Conservation (phyloP, 176 grass and related monocot species). For the Pontederia paniculata region DNA sequence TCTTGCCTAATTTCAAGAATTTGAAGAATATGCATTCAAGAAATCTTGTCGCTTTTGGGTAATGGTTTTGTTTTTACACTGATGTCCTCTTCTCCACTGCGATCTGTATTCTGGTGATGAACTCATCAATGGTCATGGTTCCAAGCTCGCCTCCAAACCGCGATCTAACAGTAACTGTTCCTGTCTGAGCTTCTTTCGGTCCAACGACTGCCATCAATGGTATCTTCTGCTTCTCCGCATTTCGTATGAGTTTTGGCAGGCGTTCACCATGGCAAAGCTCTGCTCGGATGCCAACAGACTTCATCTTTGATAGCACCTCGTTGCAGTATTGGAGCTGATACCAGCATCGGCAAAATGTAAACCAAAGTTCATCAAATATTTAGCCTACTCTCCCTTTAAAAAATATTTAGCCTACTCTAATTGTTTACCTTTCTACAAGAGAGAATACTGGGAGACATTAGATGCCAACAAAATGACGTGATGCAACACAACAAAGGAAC, state of each 20-base stretch:
- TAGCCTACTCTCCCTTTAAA: too few relatives aligned
- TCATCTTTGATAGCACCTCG: slow-evolving; percentile 49
- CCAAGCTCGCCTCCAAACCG: slow-evolving; percentile 68
- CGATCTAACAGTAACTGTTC: slow-evolving; percentile 67
- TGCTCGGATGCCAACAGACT: slow-evolving; percentile 54
- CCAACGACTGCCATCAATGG: slow-evolving; percentile 87
- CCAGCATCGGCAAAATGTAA: not conserved
- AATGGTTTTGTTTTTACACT: slow-evolving; percentile 18
- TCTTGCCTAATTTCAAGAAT: too few relatives aligned
- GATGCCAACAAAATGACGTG: not conserved
- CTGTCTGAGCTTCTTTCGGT: slow-evolving; percentile 66
- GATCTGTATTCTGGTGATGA: slow-evolving; percentile 32
- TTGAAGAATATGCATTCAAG: too few relatives aligned
- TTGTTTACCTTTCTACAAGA: too few relatives aligned
- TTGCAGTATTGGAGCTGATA: slow-evolving; percentile 73
- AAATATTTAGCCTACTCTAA: too few relatives aligned
- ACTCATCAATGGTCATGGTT: slow-evolving; percentile 53
- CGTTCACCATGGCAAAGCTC: slow-evolving; percentile 76
- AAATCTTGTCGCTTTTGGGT: too few relatives aligned
- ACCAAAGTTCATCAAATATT: too few relatives aligned
- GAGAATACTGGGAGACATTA: too few relatives aligned
- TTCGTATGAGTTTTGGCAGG: slow-evolving; percentile 83
- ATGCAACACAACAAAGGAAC: too few relatives aligned
- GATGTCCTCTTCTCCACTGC: slow-evolving; percentile 40
- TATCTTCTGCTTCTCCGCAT: slow-evolving; percentile 73